Conservation (phyloP, 192 early-diverging fungal genomes). For the Podila minutissima region DNA sequence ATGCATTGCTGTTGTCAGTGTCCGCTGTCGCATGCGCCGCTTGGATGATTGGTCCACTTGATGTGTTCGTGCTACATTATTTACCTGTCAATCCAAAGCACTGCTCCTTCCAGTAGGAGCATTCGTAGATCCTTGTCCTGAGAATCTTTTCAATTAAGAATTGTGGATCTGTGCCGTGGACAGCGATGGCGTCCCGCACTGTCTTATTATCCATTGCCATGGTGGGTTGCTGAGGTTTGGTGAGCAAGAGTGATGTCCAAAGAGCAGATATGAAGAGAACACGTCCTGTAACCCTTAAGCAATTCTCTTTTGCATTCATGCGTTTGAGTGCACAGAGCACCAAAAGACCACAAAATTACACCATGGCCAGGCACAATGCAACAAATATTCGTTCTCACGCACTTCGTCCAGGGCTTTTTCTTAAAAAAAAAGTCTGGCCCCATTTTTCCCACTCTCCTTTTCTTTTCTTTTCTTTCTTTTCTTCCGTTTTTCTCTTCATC, state of each 20-base stretch:
- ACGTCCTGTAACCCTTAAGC: too few relatives aligned
- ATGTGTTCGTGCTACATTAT: not conserved
- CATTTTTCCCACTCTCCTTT: not conserved
- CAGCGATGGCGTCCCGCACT: constrained; percentile 68
- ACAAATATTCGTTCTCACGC: too few relatives aligned
- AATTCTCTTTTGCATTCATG: too few relatives aligned
- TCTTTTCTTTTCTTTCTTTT: too few relatives aligned
- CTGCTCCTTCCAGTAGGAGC: constrained; percentile 96
- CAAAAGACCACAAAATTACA: too few relatives aligned
- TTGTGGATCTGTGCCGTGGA: constrained; percentile 95
- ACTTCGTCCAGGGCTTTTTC: too few relatives aligned
- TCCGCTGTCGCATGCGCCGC: not conserved
- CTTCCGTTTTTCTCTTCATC: not conserved
- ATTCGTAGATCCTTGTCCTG: constrained; percentile 89
- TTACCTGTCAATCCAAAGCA: constrained; percentile 92
- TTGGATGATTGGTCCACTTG: not conserved
- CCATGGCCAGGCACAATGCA: too few relatives aligned
- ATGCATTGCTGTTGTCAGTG: constrained; percentile 1
- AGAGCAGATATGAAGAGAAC: too few relatives aligned
- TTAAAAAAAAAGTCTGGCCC: too few relatives aligned
- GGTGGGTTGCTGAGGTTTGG: not conserved
- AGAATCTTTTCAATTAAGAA: constrained; percentile 95
- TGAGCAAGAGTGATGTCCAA: too few relatives aligned
- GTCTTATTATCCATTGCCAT: constrained; percentile 76
- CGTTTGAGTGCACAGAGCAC: too few relatives aligned